Base-by-base conservation (phyloP, 1,284 basidiomycete species). In the Cutaneotrichosporon spelunceum region DNA sequence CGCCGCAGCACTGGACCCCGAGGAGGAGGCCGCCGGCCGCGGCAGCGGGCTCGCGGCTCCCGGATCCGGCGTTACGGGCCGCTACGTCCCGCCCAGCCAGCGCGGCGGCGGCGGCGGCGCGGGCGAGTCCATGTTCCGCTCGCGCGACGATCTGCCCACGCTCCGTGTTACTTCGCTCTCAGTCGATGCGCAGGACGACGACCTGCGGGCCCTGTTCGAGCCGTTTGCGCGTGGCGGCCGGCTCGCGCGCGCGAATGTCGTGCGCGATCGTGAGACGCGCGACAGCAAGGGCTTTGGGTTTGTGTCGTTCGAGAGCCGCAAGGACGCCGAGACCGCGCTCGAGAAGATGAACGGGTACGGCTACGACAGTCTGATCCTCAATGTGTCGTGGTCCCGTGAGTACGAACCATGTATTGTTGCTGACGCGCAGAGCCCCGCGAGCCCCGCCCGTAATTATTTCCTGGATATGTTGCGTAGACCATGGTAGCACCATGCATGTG, bases 121-220 rank as follows among this genome's bases (percentile, higher is more conserved):
- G 13, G 93, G 92, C 63, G 92, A 93, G 75, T 84, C 87, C 21
- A 93, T 93, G 90, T 85, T 84, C 67, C 65, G 79, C 72, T 59
- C 64, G 50, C 84, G 93, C 56, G 95, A 98, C 78, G 95, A 99
- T 74, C 84, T 95, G 27, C 95, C 96, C 4, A 99, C 96, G 0
- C 85, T 99, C 26, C 91, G 96, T 56, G 92, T 99, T 69, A 98
- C 96, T 47, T 99, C 98, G 74, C 88, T 99, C 65, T 93, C 91
- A 33, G 90, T 93, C 78, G 96, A 99, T 72, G 93, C 93, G 1
- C 87, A 91, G 71, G 96, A 99, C 78, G 89, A 88, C 76, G 96
- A 99, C 79, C 82, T 99, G 56, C 88, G 94, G 63, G 92, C 93
- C 29, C 84, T 99, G 24, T 99, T 99, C 78, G 69, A 70, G 53